phyloP scores from a whole-genome alignment of 345 rosid genomes.

The Combretum micranthum region DNA sequence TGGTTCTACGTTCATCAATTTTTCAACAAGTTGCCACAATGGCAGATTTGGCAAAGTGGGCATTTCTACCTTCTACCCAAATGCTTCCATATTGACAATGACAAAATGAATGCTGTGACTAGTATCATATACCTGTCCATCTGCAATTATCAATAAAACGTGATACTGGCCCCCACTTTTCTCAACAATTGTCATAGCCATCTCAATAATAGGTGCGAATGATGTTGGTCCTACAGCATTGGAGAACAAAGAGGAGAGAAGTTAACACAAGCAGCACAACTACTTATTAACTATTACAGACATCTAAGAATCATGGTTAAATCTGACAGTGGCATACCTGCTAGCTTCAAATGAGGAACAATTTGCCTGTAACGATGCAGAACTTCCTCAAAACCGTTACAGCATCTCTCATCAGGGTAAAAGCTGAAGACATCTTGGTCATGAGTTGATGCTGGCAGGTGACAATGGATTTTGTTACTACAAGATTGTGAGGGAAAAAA shows the following conservation, averaged over 20 bases:
- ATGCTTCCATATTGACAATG: too few relatives aligned
- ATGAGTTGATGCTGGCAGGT: conserved; percentile 76
- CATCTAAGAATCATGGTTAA: conserved; percentile 4
- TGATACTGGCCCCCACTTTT: conserved; percentile 93
- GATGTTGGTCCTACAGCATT: conserved; percentile 79
- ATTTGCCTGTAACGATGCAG: conserved; percentile 66
- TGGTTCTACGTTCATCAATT: too few relatives aligned
- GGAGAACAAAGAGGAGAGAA: neutral
- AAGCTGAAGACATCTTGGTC: conserved; percentile 94
- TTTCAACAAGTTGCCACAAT: too few relatives aligned
- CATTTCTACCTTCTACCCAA: too few relatives aligned
- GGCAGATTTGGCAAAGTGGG: too few relatives aligned
- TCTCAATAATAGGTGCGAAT: conserved; percentile 89
- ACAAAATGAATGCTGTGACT: neutral
- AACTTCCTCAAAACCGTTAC: conserved; percentile 97
- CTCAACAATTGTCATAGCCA: conserved; percentile 91
- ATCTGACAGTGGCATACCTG: conserved; percentile 35
- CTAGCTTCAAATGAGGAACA: conserved; percentile 74
- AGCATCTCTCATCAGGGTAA: conserved; percentile 47
- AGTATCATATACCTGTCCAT: conserved; percentile 70
- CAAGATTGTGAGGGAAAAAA: neutral
- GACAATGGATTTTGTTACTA: conserved; percentile 11
- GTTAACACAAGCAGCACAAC: conserved; percentile 4
- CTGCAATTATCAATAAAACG: conserved; percentile 88
- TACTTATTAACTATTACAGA: neutral